Evolutionary conservation across 495 filamentous ascomycete genomes (phyloP).

Genomic region (Aspergillus indologenus): DNA sequence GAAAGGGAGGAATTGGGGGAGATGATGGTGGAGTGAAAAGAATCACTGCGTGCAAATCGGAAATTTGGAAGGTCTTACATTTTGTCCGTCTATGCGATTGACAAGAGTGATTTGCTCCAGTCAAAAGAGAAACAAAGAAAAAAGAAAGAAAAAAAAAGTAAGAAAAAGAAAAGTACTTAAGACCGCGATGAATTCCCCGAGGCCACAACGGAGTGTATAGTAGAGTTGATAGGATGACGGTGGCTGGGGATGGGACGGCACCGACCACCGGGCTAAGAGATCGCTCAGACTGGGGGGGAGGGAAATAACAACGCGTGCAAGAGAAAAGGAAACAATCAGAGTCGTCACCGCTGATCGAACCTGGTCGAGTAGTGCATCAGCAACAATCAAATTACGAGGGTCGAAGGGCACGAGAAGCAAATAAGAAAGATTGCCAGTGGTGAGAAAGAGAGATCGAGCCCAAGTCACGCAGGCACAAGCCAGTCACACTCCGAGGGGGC

Average conservation of each 20-base stretch:
- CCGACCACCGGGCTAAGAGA: neutral
- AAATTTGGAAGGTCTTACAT: neutral
- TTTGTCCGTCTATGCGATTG: neutral
- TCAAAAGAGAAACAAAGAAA: too few species aligned
- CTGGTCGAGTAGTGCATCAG: neutral
- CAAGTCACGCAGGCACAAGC: slow-evolving; percentile 31
- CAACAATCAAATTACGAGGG: neutral
- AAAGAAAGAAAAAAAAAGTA: neutral
- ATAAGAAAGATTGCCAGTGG: neutral
- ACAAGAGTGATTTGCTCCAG: neutral
- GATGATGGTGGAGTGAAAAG: neutral
- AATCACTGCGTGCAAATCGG: neutral
- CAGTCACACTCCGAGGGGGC: slow-evolving; percentile 19
- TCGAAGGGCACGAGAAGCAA: neutral
- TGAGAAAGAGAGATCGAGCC: neutral
- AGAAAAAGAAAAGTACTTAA: slow-evolving; percentile 2
- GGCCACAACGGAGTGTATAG: neutral
- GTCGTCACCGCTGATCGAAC: neutral
- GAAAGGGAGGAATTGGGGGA: neutral
- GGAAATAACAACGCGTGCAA: too few species aligned
- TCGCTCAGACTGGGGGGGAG: neutral
- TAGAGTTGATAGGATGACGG: neutral
- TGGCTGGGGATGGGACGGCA: neutral
- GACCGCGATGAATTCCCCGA: slow-evolving; percentile 1
- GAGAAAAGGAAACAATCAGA: neutral